phyloP scores from a whole-genome alignment of 768 basidiomycete genomes.

The Cystofilobasidium capitatum region DNA sequence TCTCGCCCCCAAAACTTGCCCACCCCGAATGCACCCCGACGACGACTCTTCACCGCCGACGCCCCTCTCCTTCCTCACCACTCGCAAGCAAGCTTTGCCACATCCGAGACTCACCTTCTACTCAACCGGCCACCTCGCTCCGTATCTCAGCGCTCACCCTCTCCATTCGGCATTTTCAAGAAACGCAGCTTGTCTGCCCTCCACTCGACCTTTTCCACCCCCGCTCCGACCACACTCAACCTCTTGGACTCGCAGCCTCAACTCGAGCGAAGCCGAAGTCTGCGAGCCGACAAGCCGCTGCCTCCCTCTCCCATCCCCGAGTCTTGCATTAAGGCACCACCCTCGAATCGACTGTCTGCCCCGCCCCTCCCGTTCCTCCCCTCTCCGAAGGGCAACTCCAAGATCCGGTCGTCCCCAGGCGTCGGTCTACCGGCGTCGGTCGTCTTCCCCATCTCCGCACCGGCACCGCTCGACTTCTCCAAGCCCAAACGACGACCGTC shows the following conservation, averaged over 20 bases:
- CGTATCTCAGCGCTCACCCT: no score
- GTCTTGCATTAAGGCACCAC: neutral
- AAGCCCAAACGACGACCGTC: no score
- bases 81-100: no score
- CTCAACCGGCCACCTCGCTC: no score
- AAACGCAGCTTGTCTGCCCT: neutral
- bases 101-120: no score
- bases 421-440: neutral
- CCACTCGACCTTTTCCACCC: neutral
- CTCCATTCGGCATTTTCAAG: neutral
- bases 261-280: neutral
- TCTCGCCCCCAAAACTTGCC: neutral
- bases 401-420: neutral
- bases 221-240: neutral
- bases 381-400: neutral
- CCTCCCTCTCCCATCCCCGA: no score
- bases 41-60: neutral
- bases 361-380: neutral
- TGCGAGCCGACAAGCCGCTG: neutral
- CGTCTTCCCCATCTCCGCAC: no score
- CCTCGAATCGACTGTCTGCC: neutral
- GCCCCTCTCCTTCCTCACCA: no score
- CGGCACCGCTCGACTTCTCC: no score
- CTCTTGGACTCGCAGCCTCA: no score
- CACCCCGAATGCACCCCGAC: neutral